Base-by-base conservation (phyloP, 352 stramenopile genomes). In the Phytophthora nicotianae region DNA sequence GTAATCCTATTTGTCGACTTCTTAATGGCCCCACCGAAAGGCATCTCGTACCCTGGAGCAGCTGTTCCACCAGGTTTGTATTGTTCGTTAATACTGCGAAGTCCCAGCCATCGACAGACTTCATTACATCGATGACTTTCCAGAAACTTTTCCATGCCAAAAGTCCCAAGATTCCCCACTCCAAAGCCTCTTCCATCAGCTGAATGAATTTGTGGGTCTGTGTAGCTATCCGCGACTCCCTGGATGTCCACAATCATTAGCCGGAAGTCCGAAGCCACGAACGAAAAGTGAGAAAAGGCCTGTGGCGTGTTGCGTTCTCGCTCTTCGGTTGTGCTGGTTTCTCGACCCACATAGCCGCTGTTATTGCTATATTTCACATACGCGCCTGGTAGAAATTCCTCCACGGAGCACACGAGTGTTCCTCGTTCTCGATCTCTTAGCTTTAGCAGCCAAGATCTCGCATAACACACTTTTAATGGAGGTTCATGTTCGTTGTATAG, bases 351-450 rank as follows among this genome's bases (percentile, higher is more conserved):
- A 49, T 88, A 94, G 5, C 86, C 86, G 43, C 83, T 91, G 74
- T 94, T 94, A 68, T 94, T 94, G 70, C 81, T 91, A 62, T 94
- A 94, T 65, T 94, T 94, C 35, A 94, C 86, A 62, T 94, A 94
- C 8, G 80, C 72, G n/a, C 86, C 86, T 0, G 80, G 81, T 21
- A 94, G 17, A 60, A 89, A 91, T 54, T 94, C 81, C 61, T 94
- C 86, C 20, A 92, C 80, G 0, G 80, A 90, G 48, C 83, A 92
- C 23, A 94, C 79, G 0, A 91, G 46, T 7, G 86, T 73, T 5
- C 73, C 73, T 43, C 80, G 74, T 6, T 72, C 63, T 45, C 63
- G 63, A 60, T 92, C 83, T 11, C 73, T 62, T 19, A 94, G 70
- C 49, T 94, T 92, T 10, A 94, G 67, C 23, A 92, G 23, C 86